Percentiles rank a stretch among this genome's conserved stretches.
These are phyloP conservation scores for Daldinia decipiens DNA, from an alignment of 495 filamentous ascomycete genomes.

Conservation along the genomic window DNA sequence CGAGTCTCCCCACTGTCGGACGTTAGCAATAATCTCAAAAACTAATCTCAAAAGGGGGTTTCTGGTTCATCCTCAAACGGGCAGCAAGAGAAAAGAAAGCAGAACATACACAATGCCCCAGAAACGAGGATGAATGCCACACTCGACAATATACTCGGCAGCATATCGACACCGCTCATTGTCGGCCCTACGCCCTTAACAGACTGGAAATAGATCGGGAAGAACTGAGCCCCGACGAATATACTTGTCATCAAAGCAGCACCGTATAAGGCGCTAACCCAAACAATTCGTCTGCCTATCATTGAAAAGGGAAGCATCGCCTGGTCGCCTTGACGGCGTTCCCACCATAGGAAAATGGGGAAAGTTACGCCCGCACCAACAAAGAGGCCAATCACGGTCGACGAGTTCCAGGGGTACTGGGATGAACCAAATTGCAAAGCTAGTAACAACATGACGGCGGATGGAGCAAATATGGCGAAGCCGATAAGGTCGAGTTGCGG, in stretches of 20 bases:
- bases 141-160: slow-evolving; percentile 64
- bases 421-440: slow-evolving; percentile 66
- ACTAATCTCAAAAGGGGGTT: background rate
- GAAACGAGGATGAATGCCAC: slow-evolving; percentile 59
- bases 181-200: slow-evolving; percentile 62
- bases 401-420: slow-evolving; percentile 58
- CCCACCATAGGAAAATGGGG: slow-evolving; percentile 59
- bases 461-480: slow-evolving; percentile 58
- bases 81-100: slow-evolving; percentile 27
- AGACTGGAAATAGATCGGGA: slow-evolving; percentile 77
- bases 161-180: slow-evolving; percentile 62
- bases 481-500: slow-evolving; percentile 62
- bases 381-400: slow-evolving; percentile 53
- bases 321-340: slow-evolving; percentile 57
- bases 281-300: slow-evolving; percentile 46
- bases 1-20: slow-evolving; percentile 51
- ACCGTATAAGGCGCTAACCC: slow-evolving; percentile 45
- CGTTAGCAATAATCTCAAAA: slow-evolving; percentile 24
- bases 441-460: slow-evolving; percentile 60
- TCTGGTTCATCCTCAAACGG: background rate
- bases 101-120: slow-evolving; percentile 57
- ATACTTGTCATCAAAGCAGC: slow-evolving; percentile 42
- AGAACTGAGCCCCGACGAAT: slow-evolving; percentile 52
- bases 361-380: slow-evolving; percentile 58
- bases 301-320: slow-evolving; percentile 56